phyloP scores from a whole-genome alignment of 148 eudicot genomes.

The Oxyria digyna region DNA sequence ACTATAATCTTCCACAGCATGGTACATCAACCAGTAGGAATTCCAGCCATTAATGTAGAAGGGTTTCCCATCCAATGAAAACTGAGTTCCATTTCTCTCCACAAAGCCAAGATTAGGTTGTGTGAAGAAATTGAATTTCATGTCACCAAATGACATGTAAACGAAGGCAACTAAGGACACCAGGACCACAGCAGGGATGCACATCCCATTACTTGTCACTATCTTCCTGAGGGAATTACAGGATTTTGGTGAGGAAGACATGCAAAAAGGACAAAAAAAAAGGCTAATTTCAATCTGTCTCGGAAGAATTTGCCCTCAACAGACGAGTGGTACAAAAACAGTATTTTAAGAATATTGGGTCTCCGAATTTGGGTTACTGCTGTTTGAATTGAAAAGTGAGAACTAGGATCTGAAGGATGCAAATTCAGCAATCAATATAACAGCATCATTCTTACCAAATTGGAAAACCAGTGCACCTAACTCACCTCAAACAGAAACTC shows the following conservation, averaged over 20 bases:
- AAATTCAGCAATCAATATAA: too few relatives aligned
- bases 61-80: slow-evolving; percentile 53
- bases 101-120: slow-evolving; percentile 49
- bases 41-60: slow-evolving; percentile 94
- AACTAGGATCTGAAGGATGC: too few relatives aligned
- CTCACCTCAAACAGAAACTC: too few relatives aligned
- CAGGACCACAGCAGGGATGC: slow-evolving; percentile 55
- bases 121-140: slow-evolving; percentile 21
- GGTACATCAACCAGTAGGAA: slow-evolving; percentile 96
- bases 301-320: too few relatives aligned
- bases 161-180: slow-evolving; percentile 43
- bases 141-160: slow-evolving; percentile 70
- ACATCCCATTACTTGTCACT: slow-evolving; percentile 44
- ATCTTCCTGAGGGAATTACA: slow-evolving; percentile 16
- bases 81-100: slow-evolving; percentile 72
- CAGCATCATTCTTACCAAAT: too few relatives aligned
- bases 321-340: too few relatives aligned
- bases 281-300: too few relatives aligned
- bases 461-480: too few relatives aligned
- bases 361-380: too few relatives aligned
- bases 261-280: too few relatives aligned
- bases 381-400: too few relatives aligned
- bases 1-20: slow-evolving; percentile 48
- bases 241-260: slow-evolving; percentile 14
- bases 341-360: too few relatives aligned